These are phyloP conservation scores for Aspergillus felis DNA, from an alignment of 2,329 filamentous ascomycete genomes.

Conservation along the genomic window DNA sequence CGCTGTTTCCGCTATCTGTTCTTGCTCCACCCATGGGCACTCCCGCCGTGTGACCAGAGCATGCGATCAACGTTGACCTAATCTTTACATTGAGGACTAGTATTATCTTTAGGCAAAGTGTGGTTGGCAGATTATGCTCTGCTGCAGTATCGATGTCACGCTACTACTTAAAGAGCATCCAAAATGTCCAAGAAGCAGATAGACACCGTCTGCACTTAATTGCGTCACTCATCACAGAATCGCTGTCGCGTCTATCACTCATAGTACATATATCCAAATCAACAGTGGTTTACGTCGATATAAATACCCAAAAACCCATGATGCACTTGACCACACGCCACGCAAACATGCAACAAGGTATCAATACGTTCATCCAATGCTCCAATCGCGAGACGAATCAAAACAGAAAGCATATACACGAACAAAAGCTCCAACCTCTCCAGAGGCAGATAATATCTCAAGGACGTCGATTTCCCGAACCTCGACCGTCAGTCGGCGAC, in stretches of 20 bases:
- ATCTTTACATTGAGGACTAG: neutral
- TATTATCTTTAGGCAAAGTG: neutral
- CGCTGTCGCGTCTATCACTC: neutral
- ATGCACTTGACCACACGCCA: neutral
- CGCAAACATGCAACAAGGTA: neutral
- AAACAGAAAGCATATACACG: conserved; percentile 2
- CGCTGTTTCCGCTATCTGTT: conserved; percentile 9
- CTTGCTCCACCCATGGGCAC: conserved; percentile 10
- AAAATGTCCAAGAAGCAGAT: neutral
- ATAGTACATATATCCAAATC: neutral
- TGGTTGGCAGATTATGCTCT: neutral
- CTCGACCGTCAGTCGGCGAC: conserved; percentile 38
- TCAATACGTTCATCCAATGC: neutral
- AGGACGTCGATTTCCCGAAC: conserved; percentile 31
- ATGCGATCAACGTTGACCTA: neutral
- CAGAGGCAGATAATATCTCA: conserved; percentile 10
- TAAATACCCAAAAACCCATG: neutral
- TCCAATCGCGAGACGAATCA: neutral
- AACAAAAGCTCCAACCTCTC: neutral
- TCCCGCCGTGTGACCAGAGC: conserved; percentile 11
- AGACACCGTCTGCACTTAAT: neutral
- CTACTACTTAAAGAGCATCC: neutral
- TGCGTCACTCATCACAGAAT: neutral
- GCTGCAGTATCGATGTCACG: neutral
- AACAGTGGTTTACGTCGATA: neutral